These are phyloP conservation scores for Colletotrichum paranaense DNA, from an alignment of 2,329 filamentous ascomycete genomes.

Conservation along the genomic window DNA sequence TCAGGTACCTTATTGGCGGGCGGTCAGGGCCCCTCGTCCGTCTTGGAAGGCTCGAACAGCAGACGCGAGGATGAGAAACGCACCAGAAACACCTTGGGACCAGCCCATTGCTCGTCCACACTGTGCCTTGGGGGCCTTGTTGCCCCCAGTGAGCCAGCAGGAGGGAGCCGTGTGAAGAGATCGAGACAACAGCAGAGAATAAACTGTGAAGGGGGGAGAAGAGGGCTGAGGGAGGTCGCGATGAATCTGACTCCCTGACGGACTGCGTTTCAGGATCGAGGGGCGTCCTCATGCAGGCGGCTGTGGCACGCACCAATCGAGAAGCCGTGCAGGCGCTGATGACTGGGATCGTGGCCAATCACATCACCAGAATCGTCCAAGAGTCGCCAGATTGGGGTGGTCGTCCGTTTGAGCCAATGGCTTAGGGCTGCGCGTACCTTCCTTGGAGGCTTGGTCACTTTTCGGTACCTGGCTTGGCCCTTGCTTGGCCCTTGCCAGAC, in stretches of 20 bases:
- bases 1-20: conserved; percentile 2
- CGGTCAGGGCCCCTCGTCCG: conserved; percentile 17
- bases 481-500: not conserved
- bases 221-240: conserved; percentile 22
- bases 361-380: conserved; percentile 17
- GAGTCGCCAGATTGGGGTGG: conserved; percentile 33
- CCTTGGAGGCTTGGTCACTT: not conserved
- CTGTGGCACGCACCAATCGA: conserved; percentile 20
- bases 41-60: conserved; percentile 23
- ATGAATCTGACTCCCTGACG: conserved; percentile 36
- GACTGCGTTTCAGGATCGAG: conserved; percentile 32
- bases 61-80: conserved; percentile 33
- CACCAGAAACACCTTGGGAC: conserved; percentile 33
- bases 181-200: not conserved
- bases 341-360: conserved; percentile 20
- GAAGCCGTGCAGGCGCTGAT: conserved; percentile 16
- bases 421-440: conserved; percentile 24
- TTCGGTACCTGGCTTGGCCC: conserved; percentile 20
- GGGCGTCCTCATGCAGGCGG: conserved; percentile 29
- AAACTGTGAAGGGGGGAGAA: conserved; percentile 19
- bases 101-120: conserved; percentile 8
- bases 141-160: not conserved
- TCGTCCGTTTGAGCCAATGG: conserved; percentile 21
- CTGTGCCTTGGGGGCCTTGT: conserved; percentile 7
- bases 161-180: conserved; percentile 7